A percentile compares a stretch with the other conserved stretches of the same genome.
These are phyloP conservation scores for Geotrichum fermentans DNA, from an alignment of 1,139 yeast genomes.

Conservation along the genomic window DNA sequence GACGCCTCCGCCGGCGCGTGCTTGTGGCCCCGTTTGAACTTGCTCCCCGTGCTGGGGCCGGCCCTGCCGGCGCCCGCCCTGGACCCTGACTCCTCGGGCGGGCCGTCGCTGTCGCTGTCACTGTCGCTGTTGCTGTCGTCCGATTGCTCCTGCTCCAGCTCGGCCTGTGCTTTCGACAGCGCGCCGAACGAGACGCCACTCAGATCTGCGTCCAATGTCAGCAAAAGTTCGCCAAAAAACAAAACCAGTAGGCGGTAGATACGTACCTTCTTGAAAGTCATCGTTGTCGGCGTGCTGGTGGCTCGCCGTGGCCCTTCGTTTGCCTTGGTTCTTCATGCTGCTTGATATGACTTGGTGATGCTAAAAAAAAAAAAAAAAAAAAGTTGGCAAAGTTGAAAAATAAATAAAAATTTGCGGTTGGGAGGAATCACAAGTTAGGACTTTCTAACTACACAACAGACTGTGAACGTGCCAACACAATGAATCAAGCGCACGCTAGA, in stretches of 20 bases:
- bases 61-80: neutral
- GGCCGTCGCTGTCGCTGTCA: constrained; percentile 24
- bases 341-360: neutral
- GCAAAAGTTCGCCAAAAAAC: neutral
- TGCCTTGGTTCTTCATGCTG: neutral
- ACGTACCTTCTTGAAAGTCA: constrained; percentile 9
- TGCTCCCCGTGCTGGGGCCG: neutral
- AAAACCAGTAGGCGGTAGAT: neutral
- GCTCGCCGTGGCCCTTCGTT: neutral
- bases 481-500: no score
- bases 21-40: constrained; percentile 39
- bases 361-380: neutral
- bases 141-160: constrained; percentile 35
- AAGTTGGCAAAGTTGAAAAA: neutral
- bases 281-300: neutral
- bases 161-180: constrained; percentile 52
- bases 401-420: neutral
- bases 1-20: constrained; percentile 81
- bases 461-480: no score
- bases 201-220: constrained; percentile 19
- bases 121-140: constrained; percentile 19
- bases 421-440: neutral
- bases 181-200: constrained; percentile 53
- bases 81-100: constrained; percentile 25
- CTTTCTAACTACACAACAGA: no score